Percentiles rank a stretch among this genome's conserved stretches.
These are phyloP conservation scores for Colletotrichum sidae DNA, from an alignment of 2,329 filamentous ascomycete species.

Conservation along the genomic window DNA sequence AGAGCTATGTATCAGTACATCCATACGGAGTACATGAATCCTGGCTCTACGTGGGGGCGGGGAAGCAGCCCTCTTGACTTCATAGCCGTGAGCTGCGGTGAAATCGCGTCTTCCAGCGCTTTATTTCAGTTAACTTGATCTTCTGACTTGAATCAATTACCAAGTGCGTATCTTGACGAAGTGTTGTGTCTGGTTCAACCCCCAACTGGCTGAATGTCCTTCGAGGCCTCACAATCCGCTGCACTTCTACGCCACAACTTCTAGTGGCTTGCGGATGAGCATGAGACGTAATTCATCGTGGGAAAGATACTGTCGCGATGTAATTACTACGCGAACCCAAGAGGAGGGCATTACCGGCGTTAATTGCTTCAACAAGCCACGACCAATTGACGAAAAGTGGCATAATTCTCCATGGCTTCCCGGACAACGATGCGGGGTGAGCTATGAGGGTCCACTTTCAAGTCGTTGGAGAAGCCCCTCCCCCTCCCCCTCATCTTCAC, in stretches of 20 bases:
- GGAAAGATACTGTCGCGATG: background rate
- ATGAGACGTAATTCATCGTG: too few relatives aligned
- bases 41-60: slow-evolving; percentile 24
- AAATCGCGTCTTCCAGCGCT: background rate
- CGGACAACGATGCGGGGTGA: too few relatives aligned
- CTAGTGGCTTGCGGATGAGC: background rate
- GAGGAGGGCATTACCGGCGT: slow-evolving; percentile 23
- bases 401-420: slow-evolving; percentile 24
- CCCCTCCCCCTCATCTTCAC: slow-evolving; percentile 22
- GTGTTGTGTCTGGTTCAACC: too few relatives aligned
- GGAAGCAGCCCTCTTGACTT: slow-evolving; percentile 9
- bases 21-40: slow-evolving; percentile 20
- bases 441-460: too few relatives aligned
- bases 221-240: too few relatives aligned
- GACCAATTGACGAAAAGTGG: slow-evolving; percentile 5
- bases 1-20: too few relatives aligned
- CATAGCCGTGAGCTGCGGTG: background rate
- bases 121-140: background rate
- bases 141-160: background rate
- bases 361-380: slow-evolving; percentile 22
- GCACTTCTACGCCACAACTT: too few relatives aligned
- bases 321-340: background rate
- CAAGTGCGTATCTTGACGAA: background rate
- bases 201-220: too few relatives aligned
- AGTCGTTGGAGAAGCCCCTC: slow-evolving; percentile 11